Conservation (phyloP, 192 early-diverging fungal species). For the Coemansia sp. region DNA sequence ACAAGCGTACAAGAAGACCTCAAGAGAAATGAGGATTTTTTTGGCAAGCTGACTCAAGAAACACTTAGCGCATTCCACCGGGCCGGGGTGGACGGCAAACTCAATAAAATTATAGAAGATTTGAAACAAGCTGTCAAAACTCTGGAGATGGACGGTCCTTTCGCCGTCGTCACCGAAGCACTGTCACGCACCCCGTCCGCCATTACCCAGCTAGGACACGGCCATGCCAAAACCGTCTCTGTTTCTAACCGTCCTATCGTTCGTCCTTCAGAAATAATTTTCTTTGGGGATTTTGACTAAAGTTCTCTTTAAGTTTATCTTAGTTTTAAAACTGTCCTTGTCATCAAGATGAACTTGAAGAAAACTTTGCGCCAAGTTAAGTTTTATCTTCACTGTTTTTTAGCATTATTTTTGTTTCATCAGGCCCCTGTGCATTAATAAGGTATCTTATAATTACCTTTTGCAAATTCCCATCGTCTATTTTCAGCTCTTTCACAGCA, state of each 20-base stretch:
- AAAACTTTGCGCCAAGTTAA: too few relatives aligned
- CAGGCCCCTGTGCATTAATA: neutral
- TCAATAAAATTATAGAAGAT: neutral
- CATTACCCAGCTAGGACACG: neutral
- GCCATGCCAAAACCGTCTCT: neutral
- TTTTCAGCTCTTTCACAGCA: neutral
- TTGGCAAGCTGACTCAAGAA: neutral
- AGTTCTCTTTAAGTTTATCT: too few relatives aligned
- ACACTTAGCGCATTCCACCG: slow-evolving; percentile 14
- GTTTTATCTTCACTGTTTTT: too few relatives aligned
- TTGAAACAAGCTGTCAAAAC: neutral
- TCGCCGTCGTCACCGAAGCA: too few relatives aligned
- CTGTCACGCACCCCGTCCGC: too few relatives aligned
- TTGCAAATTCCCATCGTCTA: slow-evolving; percentile 13
- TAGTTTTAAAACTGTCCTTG: too few relatives aligned
- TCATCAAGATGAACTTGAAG: too few relatives aligned
- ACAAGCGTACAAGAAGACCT: neutral
- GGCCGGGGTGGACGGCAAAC: neutral
- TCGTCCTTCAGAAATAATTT: slow-evolving; percentile 1
- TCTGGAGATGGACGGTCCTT: too few relatives aligned
- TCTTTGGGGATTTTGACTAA: neutral
- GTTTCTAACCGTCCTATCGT: neutral
- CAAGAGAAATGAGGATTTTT: neutral
- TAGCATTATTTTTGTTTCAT: too few relatives aligned
- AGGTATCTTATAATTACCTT: slow-evolving; percentile 15